These are phyloP conservation scores for Cylindrodendrum hubeiense DNA, from an alignment of 2,329 filamentous ascomycete genomes.

Conservation along the genomic window DNA sequence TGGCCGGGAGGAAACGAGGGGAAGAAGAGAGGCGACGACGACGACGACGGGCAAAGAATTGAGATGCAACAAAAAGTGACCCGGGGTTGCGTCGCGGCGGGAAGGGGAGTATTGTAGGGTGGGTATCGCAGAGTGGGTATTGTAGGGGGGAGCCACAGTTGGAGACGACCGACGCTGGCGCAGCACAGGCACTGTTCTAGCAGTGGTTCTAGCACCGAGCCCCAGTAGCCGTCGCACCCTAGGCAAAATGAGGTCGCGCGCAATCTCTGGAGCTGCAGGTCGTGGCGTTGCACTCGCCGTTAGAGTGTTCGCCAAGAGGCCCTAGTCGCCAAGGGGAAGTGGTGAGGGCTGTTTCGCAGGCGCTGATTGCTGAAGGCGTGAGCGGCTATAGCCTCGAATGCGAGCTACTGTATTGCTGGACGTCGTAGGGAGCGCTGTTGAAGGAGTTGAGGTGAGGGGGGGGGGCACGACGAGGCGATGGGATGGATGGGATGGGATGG, in stretches of 20 bases:
- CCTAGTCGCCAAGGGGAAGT: slow-evolving; percentile 1
- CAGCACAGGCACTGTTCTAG: slow-evolving; percentile 3
- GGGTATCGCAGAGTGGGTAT: no score
- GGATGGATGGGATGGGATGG: background rate
- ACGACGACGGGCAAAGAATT: slow-evolving; percentile 27
- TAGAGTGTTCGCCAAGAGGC: slow-evolving; percentile 36
- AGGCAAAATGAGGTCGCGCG: slow-evolving; percentile 29
- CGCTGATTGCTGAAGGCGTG: background rate
- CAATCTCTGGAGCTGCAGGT: slow-evolving; percentile 35
- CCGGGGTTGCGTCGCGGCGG: slow-evolving; percentile 19
- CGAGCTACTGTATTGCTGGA: background rate
- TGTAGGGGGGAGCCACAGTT: slow-evolving; percentile 41
- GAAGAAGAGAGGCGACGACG: slow-evolving; percentile 15
- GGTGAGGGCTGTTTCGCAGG: background rate
- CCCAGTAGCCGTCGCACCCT: slow-evolving; percentile 26
- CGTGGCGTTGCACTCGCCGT: slow-evolving; percentile 30
- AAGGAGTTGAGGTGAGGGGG: no score
- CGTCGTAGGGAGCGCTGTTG: background rate
- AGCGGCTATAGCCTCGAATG: background rate
- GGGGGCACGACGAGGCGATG: background rate
- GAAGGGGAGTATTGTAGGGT: slow-evolving; percentile 18
- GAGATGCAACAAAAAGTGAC: slow-evolving; percentile 31
- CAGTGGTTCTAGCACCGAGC: background rate
- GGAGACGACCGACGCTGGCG: slow-evolving; percentile 30
- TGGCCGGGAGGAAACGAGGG: slow-evolving; percentile 28